Conservation (phyloP, 129 eudicot species). For the Tagetes patula region DNA sequence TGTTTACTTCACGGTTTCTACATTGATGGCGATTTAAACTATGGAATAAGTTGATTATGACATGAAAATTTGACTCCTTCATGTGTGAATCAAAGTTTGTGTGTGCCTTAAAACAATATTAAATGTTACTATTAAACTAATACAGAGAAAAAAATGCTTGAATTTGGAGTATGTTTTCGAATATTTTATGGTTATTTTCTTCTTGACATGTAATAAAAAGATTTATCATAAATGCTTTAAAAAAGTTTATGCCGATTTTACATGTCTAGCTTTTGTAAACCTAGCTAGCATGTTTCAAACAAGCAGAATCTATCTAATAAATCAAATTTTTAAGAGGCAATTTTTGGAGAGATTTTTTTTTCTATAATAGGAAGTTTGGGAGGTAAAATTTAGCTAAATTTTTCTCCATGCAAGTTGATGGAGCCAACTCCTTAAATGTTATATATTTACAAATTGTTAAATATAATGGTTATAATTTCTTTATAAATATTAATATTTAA, state of each 20-base stretch:
- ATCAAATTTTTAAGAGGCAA: no score
- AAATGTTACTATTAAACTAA: background rate
- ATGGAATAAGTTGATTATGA: slow-evolving; percentile 24
- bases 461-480: no score
- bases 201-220: background rate
- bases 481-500: no score
- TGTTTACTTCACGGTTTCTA: slow-evolving; percentile 14
- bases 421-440: no score
- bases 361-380: no score
- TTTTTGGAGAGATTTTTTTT: no score
- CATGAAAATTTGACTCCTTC: background rate
- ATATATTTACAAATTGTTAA: no score
- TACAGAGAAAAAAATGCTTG: background rate
- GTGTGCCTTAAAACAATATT: background rate
- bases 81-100: background rate
- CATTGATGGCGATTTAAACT: slow-evolving; percentile 27
- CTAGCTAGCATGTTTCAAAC: no score
- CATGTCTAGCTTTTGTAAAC: no score
- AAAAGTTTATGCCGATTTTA: background rate
- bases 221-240: background rate
- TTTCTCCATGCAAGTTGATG: no score
- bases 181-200: background rate
- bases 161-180: slow-evolving; percentile 1
- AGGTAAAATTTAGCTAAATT: no score
- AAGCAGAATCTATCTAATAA: no score